These are phyloP conservation scores for Gossypium ekmanianum DNA, from an alignment of 345 rosid species.

Conservation along the genomic window DNA sequence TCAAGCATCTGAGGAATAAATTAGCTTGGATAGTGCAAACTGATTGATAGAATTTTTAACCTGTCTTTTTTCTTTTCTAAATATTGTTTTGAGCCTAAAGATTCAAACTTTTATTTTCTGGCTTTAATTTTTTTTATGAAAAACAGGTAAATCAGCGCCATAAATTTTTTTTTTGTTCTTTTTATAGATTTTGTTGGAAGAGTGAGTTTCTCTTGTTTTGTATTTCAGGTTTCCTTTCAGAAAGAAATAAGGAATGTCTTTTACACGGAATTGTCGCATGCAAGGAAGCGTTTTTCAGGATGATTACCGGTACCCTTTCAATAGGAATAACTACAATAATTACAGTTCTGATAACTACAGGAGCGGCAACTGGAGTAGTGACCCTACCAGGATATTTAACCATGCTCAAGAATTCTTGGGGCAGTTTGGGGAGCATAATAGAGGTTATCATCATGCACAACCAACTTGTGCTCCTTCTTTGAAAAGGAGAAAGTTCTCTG, in stretches of 20 bases:
- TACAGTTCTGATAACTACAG: conserved; percentile 13
- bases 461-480: conserved; percentile 36
- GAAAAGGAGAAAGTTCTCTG: conserved; percentile 59
- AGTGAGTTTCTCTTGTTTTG: not conserved
- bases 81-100: not conserved
- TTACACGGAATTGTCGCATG: conserved; percentile 33
- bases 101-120: not conserved
- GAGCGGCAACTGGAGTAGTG: conserved; percentile 24
- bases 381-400: conserved; percentile 23
- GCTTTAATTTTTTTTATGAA: not conserved
- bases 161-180: not conserved
- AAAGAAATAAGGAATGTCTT: conserved; percentile 43
- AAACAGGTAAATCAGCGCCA: not conserved
- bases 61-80: not conserved
- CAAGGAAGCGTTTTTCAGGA: conserved; percentile 40
- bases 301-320: conserved; percentile 29
- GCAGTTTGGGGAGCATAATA: conserved; percentile 33
- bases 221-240: not conserved
- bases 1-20: not conserved
- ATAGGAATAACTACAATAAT: conserved; percentile 26
- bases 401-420: conserved; percentile 21
- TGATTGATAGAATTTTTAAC: not conserved
- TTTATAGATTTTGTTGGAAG: not conserved
- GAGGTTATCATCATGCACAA: conserved; percentile 26
- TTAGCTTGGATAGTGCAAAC: not conserved